Evolutionary conservation across 1,139 yeast genomes (phyloP).

Genomic region (Scheffersomyces insectosa): DNA sequence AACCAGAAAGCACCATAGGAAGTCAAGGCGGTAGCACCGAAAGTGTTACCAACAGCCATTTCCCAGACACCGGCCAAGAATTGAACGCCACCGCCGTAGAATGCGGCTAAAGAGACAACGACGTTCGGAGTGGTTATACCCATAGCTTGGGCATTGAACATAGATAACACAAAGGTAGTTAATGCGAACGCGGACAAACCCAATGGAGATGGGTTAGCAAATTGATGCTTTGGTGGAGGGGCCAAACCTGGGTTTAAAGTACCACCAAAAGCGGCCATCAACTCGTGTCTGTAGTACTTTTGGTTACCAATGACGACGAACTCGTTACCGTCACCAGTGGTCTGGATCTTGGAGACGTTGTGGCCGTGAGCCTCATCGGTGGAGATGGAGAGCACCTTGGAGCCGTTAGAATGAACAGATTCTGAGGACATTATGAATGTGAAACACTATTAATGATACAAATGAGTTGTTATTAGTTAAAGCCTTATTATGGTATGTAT

Average conservation of each 20-base stretch:
- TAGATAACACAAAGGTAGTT: slow-evolving; percentile 50
- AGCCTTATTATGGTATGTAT: too few species aligned
- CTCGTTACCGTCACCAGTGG: slow-evolving; percentile 21
- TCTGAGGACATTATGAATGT: background rate
- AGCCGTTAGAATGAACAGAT: slow-evolving; percentile 3
- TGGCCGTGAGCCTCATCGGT: slow-evolving; percentile 1
- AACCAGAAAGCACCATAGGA: slow-evolving; percentile 81
- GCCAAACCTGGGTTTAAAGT: slow-evolving; percentile 39
- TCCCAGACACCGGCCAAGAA: slow-evolving; percentile 69
- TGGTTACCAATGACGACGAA: slow-evolving; percentile 32
- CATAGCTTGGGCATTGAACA: slow-evolving; percentile 53
- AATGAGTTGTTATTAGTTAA: background rate
- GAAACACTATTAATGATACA: background rate
- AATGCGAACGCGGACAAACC: slow-evolving; percentile 57
- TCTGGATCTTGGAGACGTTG: slow-evolving; percentile 1
- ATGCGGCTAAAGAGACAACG: slow-evolving; percentile 50
- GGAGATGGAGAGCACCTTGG: slow-evolving; percentile 4
- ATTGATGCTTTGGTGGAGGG: slow-evolving; percentile 34
- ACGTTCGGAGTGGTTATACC: slow-evolving; percentile 50
- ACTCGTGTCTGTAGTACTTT: slow-evolving; percentile 43
- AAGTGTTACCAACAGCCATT: slow-evolving; percentile 62
- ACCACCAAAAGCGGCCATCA: slow-evolving; percentile 45
- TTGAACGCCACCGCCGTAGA: slow-evolving; percentile 66
- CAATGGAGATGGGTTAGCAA: slow-evolving; percentile 63
- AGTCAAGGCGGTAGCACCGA: slow-evolving; percentile 63